A percentile compares a stretch with the other conserved stretches of the same genome.
These are phyloP conservation scores for Tritrichomonas foetus DNA, from an alignment of 208 protist genomes.

Conservation along the genomic window DNA sequence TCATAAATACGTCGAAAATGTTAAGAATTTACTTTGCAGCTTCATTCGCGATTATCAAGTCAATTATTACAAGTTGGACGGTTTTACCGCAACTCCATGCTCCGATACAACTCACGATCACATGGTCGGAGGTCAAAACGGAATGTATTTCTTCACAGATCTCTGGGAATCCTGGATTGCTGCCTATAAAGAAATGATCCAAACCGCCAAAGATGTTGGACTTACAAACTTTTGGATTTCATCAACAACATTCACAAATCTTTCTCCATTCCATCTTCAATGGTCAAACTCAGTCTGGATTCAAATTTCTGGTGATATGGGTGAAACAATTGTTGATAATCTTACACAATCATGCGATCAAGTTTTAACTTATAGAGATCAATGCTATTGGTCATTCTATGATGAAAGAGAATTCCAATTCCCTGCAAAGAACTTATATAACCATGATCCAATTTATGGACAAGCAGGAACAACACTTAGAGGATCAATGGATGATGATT, in stretches of 20 bases:
- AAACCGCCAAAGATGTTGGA: neutral
- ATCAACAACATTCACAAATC: neutral
- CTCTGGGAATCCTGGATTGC: neutral
- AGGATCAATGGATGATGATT: neutral
- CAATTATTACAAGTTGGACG: constrained; percentile 14
- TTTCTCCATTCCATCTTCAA: constrained; percentile 12
- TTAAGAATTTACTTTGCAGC: neutral
- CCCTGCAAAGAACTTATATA: neutral
- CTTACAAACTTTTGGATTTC: constrained; percentile 19
- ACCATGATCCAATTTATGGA: neutral
- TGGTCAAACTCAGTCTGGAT: constrained; percentile 26
- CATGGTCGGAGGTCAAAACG: neutral
- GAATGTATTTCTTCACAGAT: constrained; percentile 9
- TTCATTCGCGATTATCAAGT: neutral
- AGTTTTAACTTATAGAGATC: neutral
- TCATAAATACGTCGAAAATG: neutral
- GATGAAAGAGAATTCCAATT: neutral
- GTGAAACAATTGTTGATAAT: neutral
- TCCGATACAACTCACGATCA: neutral
- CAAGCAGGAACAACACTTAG: neutral
- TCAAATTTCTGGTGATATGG: neutral
- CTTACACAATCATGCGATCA: neutral
- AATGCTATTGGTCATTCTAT: neutral
- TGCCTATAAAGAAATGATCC: neutral
- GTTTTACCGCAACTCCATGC: neutral